Base-by-base conservation (phyloP, 768 basidiomycete species). In the Leccinum pellstonianum region DNA sequence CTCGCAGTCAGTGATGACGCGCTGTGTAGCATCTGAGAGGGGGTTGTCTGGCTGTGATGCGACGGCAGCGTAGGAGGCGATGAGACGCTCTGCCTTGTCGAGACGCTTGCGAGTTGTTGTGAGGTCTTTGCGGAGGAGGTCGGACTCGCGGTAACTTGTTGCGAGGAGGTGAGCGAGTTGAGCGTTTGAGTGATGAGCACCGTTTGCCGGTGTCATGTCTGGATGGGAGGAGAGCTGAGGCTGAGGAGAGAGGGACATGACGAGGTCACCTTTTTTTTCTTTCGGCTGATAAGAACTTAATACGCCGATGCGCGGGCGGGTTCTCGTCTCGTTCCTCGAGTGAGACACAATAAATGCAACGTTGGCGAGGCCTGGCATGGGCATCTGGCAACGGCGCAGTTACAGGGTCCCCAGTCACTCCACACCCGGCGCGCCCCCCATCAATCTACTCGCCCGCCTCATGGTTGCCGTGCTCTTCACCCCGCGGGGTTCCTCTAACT, bases 91-190 rank as follows among this genome's bases (percentile, higher is more conserved):
- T 0, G 81, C 78, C 62, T 81, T 79, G 47, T 86, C 86, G 0
- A 82, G 81, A 49, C 85, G 79, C 55, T 77, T 79, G 33, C 72
- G 69, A 0, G 73, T 60, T 0, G 62, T 17, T 2, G 66, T 59
- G 62, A 88, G 81, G 58, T 88, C 83, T 37, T 75, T 76, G 19
- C 78, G 76, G 51, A 88, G 79, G 21, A 55, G 12, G 11, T 88
- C 86, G 37, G 73, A 68, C 49, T 88, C 85, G 63, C 75, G 75
- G 65, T 83, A 83, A 50, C 82, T 77, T 38, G 79, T 75, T 5
- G 81, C 68, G 67, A 89, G 83, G 52, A 88, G 79, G 7, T 76
- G 64, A 14, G 86, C 86, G 66, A 88, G 83, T 59, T 82, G 79
- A 1, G 84, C 74, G 64, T 83, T 77, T 17, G 79, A 78, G 27